phyloP scores from a whole-genome alignment of 1,139 yeast genomes.

The Geotrichum candidum region DNA sequence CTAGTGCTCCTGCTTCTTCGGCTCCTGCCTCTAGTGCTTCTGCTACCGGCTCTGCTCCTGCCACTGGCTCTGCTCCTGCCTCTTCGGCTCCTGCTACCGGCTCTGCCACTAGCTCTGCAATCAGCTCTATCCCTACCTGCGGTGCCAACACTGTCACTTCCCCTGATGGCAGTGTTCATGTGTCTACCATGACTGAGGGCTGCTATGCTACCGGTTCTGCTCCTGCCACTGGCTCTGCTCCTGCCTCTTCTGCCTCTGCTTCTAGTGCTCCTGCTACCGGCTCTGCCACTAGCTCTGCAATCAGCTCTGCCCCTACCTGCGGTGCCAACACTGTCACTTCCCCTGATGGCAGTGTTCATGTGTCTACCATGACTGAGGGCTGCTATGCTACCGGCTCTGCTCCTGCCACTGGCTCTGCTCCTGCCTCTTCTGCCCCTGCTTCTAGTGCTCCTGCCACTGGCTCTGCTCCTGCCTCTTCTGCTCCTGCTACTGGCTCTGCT shows the following conservation, averaged over 20 bases:
- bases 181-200: no score
- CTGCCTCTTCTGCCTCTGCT: constrained; percentile 16
- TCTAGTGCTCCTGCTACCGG: constrained; percentile 16
- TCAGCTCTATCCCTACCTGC: background rate
- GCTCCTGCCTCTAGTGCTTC: no score
- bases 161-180: background rate
- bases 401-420: background rate
- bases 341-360: background rate
- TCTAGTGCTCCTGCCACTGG: constrained; percentile 16
- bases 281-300: background rate
- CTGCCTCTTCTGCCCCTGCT: no score
- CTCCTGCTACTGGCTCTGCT: background rate
- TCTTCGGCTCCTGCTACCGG: no score
- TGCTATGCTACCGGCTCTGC: background rate
- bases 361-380: no score
- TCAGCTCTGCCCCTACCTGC: background rate
- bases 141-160: background rate
- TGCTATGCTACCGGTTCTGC: background rate
- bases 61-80: no score
- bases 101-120: no score
- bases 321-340: background rate
- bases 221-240: background rate
- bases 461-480: background rate
- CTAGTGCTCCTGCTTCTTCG: no score
- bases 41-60: no score